phyloP scores from a whole-genome alignment of 2,329 filamentous ascomycete species.

The Thyridium curvatum region DNA sequence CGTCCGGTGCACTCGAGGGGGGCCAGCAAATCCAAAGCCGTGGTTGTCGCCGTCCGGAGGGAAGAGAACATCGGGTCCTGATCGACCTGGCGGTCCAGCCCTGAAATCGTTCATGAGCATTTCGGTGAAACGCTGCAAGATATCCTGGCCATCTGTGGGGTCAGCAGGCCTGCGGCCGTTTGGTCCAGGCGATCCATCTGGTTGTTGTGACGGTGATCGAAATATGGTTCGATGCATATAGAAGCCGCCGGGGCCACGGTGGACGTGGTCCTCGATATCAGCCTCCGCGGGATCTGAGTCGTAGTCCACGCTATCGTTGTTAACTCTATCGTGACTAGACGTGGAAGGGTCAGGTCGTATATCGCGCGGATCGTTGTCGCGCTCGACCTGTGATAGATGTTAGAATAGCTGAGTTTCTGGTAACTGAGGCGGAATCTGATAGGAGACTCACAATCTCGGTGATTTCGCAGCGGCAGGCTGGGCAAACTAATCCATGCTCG shows the following conservation, averaged over 20 bases:
- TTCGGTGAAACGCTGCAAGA: conserved; percentile 35
- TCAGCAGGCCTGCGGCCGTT: conserved; percentile 7
- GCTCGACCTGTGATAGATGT: conserved; percentile 36
- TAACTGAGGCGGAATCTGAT: conserved; percentile 4
- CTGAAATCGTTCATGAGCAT: conserved; percentile 33
- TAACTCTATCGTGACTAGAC: conserved; percentile 14
- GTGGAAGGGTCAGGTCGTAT: conserved; percentile 21
- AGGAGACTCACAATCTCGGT: conserved; percentile 71
- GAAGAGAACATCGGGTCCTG: conserved; percentile 8
- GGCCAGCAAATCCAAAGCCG: conserved; percentile 2
- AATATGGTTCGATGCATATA: conserved; percentile 28
- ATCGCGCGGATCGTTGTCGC: conserved; percentile 57
- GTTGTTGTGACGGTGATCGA: conserved; percentile 3
- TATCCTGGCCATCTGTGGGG: conserved; percentile 23
- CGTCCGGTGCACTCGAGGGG: conserved; percentile 22
- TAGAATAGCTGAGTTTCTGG: conserved; percentile 9
- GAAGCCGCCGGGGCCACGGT: conserved; percentile 31
- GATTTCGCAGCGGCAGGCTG: conserved; percentile 69
- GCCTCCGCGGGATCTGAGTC: conserved; percentile 54
- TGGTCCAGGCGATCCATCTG: conserved; percentile 1
- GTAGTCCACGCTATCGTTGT: conserved; percentile 22
- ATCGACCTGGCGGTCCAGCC: conserved; percentile 7
- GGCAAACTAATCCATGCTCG: conserved; percentile 64
- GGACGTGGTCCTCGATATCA: conserved; percentile 49
- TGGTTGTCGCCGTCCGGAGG: neutral